A percentile compares a stretch with the other conserved stretches of the same genome.
phyloP scores from a whole-genome alignment of 495 filamentous ascomycete genomes.

The Lophium mytilinum region DNA sequence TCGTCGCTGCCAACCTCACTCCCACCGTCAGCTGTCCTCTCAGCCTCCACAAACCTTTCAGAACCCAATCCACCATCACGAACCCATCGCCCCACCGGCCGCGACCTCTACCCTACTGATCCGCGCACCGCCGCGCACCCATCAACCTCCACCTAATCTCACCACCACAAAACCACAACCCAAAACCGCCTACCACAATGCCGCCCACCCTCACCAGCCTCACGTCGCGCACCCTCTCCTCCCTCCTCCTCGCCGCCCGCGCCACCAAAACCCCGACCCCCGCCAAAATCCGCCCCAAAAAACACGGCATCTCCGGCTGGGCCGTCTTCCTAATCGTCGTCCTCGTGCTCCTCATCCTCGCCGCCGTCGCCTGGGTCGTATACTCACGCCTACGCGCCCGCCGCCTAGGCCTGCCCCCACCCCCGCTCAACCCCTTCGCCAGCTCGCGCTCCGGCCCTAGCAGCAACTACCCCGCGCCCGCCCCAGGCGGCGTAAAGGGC shows the following conservation, averaged over 20 bases:
- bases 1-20: too few relatives aligned
- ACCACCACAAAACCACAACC: background rate
- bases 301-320: slow-evolving; percentile 13
- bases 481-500: slow-evolving; percentile 48
- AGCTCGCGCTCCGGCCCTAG: slow-evolving; percentile 46
- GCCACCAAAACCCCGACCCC: background rate
- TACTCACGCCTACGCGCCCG: slow-evolving; percentile 52
- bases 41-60: too few relatives aligned
- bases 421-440: slow-evolving; percentile 53
- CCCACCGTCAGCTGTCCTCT: too few relatives aligned
- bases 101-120: background rate
- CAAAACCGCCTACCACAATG: background rate
- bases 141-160: background rate
- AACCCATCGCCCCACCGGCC: background rate
- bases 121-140: background rate
- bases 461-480: slow-evolving; percentile 40
- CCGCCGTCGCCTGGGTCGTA: slow-evolving; percentile 32
- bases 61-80: background rate
- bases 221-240: slow-evolving; percentile 1
- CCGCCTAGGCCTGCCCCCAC: slow-evolving; percentile 56
- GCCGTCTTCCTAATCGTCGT: slow-evolving; percentile 44
- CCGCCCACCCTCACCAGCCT: background rate
- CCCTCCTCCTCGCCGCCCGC: background rate
- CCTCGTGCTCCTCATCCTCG: slow-evolving; percentile 43
- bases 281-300: background rate